phyloP scores from a whole-genome alignment of 2,329 filamentous ascomycete species.

The Curvularia eragrostidis region DNA sequence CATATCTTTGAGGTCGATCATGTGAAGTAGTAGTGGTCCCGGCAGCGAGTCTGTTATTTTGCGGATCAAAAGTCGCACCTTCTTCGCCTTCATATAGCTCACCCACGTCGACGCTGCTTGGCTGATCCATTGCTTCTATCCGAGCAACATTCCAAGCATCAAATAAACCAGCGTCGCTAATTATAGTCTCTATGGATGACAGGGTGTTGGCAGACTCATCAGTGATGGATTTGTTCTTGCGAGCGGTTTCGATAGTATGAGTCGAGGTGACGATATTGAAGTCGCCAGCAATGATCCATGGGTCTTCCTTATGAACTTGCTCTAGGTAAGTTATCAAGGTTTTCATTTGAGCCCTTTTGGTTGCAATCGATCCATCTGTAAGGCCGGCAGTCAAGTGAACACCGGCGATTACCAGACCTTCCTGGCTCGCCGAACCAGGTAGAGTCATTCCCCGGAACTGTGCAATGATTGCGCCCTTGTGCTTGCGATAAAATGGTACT shows the following conservation, averaged over 20 bases:
- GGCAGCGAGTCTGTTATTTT: constrained; percentile 62
- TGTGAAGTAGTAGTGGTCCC: constrained; percentile 63
- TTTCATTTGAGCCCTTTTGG: constrained; percentile 64
- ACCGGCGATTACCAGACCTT: constrained; percentile 59
- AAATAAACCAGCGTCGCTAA: constrained; percentile 57
- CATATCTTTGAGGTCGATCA: constrained; percentile 69
- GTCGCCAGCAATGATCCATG: constrained; percentile 68
- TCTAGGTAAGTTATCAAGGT: constrained; percentile 58
- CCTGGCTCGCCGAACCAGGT: constrained; percentile 19
- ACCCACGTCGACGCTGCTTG: constrained; percentile 30
- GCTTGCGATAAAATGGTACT: constrained; percentile 61
- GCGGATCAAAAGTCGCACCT: constrained; percentile 70
- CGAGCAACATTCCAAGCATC: constrained; percentile 62
- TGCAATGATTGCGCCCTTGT: constrained; percentile 65
- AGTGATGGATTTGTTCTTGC: constrained; percentile 63
- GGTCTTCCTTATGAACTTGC: constrained; percentile 50
- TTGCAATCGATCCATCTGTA: constrained; percentile 63
- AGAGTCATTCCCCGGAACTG: constrained; percentile 50
- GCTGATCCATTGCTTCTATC: constrained; percentile 53
- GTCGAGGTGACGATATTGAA: constrained; percentile 69
- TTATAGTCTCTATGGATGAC: constrained; percentile 55
- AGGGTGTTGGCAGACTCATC: constrained; percentile 55
- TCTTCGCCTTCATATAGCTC: constrained; percentile 64
- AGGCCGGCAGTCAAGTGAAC: constrained; percentile 69
- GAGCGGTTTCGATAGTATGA: constrained; percentile 61